Base-by-base conservation (phyloP, 2,329 filamentous ascomycete species). In the Aspergillus sp. region DNA sequence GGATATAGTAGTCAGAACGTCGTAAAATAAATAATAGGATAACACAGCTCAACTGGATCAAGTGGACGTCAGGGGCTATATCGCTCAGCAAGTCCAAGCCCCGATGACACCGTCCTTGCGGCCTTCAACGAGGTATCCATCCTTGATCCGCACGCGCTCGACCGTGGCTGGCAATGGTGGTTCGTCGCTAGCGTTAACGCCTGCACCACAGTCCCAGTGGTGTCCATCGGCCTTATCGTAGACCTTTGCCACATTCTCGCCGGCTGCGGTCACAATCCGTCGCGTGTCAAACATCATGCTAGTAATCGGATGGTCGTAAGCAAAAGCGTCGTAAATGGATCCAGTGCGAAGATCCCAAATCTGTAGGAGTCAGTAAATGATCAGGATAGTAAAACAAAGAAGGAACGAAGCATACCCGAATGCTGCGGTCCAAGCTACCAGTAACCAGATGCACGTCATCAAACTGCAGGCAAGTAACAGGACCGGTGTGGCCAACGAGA, bases 341-440 rank as follows among this genome's bases (percentile, higher is more conserved):
- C 93, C 93, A 8, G 89, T 97, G 46, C 93, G 86, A 47, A 98
- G 84, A 69, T 98, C 93, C 93, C 93, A 98, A 64, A 98, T 97
- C 90, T 97, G 62, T 43, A 47, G 32, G 35, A 29, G 38, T 10
- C 53, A 59, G 69, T 56, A 59, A 46, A 43, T 41, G 30, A 32
- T 34, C 4, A 8, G n/a, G n/a, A 5, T 42, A 35, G 28, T 26
- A 26, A 41, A 39, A 26, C 12, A 10, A 33, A n/a, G 29, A 27
- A 19, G 19, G 19, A 48, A 43, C 33, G 29, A 52, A 48, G 60
- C 88, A 79, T 77, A 97, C 91, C 71, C 93, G 78, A 64, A 98
- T 87, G 65, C 91, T 97, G 61, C 93, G 80, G 69, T 98, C 93
- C 60, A 86, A 70, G 69, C 89, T 95, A 47, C 89, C 91, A 19